A percentile compares a stretch with the other conserved stretches of the same genome.
Conservation (phyloP, 73 alveolate genomes). For the Blepharisma stoltei region DNA sequence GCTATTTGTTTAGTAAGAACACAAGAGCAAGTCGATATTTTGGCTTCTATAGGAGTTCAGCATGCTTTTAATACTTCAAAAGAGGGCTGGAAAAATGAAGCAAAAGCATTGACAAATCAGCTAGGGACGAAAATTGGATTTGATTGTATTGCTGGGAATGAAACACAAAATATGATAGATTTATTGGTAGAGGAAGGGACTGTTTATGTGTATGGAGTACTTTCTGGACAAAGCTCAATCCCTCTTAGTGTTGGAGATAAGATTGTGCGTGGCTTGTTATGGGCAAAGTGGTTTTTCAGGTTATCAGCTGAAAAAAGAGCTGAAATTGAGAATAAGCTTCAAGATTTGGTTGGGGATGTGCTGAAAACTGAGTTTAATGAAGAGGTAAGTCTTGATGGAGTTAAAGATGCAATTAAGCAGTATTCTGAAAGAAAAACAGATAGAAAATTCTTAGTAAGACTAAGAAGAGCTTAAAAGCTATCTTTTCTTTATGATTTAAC, state of each 20-base stretch:
- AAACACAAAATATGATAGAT: slow-evolving; percentile 37
- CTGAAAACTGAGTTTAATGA: slow-evolving; percentile 32
- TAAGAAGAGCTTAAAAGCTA: slow-evolving; percentile 7
- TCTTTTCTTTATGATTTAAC: no score
- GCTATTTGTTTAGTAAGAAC: slow-evolving; percentile 65
- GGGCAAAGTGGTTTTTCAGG: slow-evolving; percentile 39
- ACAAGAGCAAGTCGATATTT: slow-evolving; percentile 49
- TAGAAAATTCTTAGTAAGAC: slow-evolving; percentile 39
- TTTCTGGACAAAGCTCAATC: slow-evolving; percentile 30
- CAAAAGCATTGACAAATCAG: slow-evolving; percentile 34
- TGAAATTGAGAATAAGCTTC: slow-evolving; percentile 33
- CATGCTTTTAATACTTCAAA: slow-evolving; percentile 50
- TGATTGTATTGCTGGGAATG: slow-evolving; percentile 59
- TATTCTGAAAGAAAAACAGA: slow-evolving; percentile 46
- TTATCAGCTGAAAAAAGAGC: slow-evolving; percentile 31
- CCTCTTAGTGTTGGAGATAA: no score
- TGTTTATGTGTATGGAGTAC: slow-evolving; percentile 43
- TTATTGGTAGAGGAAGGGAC: slow-evolving; percentile 31
- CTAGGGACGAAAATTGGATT: slow-evolving; percentile 40
- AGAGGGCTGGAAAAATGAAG: slow-evolving; percentile 18
- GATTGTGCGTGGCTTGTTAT: no score
- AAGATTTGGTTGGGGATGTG: slow-evolving; percentile 36
- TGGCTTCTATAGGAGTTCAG: slow-evolving; percentile 46
- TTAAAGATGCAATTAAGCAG: slow-evolving; percentile 52
- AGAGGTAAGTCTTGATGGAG: slow-evolving; percentile 43